Percentiles rank a stretch among this genome's conserved stretches.
Evolutionary conservation across 208 protist genomes (phyloP).

Genomic region (Leishmania guyanensis): DNA sequence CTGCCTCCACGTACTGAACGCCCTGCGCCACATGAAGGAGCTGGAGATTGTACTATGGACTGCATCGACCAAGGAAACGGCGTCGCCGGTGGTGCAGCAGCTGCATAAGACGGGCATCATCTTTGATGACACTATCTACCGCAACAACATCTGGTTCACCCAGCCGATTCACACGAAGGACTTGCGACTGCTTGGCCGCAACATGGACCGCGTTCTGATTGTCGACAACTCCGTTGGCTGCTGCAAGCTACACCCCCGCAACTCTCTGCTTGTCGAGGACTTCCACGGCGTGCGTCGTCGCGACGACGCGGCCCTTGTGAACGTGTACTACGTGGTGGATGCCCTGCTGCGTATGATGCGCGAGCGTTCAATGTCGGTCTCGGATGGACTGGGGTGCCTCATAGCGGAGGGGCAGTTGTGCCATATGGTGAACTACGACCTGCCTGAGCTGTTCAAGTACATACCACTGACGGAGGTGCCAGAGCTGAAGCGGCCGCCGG

Average conservation of each 20-base stretch:
- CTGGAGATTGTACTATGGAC: conserved; percentile 94
- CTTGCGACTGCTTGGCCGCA: conserved; percentile 88
- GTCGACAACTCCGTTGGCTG: conserved; percentile 93
- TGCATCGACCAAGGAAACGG: conserved; percentile 90
- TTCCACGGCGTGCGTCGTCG: conserved; percentile 72
- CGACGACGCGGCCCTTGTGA: conserved; percentile 81
- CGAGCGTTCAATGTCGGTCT: conserved; percentile 44
- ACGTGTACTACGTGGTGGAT: conserved; percentile 90
- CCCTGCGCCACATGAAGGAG: conserved; percentile 80
- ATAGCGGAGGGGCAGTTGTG: conserved; percentile 72
- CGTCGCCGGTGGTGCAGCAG: conserved; percentile 79
- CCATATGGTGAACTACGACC: conserved; percentile 38
- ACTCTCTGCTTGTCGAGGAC: conserved; percentile 87
- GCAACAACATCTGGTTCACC: conserved; percentile 91
- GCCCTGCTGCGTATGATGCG: conserved; percentile 52
- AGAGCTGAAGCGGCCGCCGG: conserved; percentile 80
- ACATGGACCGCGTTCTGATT: conserved; percentile 88
- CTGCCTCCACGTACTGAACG: conserved; percentile 85
- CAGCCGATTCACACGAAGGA: conserved; percentile 93
- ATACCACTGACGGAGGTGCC: conserved; percentile 77
- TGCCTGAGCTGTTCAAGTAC: conserved; percentile 73
- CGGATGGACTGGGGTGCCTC: conserved; percentile 50
- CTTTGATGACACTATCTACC: conserved; percentile 91
- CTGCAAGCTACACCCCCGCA: conserved; percentile 88
- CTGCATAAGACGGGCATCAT: conserved; percentile 70